Evolutionary conservation across 148 eudicot genomes (phyloP), one percentile per base, ranked within the genome.

Genomic region (Rhododendron ferrugineum): DNA sequence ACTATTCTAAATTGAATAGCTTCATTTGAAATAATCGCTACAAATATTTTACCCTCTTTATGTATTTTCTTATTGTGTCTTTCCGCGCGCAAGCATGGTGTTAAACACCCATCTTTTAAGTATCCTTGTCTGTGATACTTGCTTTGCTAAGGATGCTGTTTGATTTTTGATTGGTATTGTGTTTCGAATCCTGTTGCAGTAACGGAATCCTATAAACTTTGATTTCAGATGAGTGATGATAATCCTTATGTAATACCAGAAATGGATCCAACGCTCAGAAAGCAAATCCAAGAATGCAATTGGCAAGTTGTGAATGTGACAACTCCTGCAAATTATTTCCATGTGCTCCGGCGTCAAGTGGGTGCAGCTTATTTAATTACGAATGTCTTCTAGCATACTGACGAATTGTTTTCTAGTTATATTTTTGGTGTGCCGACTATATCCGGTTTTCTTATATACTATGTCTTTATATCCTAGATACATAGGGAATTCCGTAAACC

Each of bases 281-380:
- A 88, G 84, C 99, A 96, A 85, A 93, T 95, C 84, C 98, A 96
- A 87, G 94, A 93, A 88, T 94, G 98, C 95, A 96, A 96, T 89
- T 96, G 98, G 99, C 99, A 96, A 86, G 95, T 96, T 93, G 99
- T 96, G 87, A 96, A 96, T 88, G 98, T 91, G 66, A 96, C 99
- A 11, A 96, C 99, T 44, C 99, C 99, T 32, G 99, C 99, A 77
- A 96, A 96, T 87, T 96, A 96, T 91, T 96, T 96, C 95, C 99
- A 96, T 83, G 98, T 93, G 85, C 89, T 96, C 83, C 92, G 99
- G 60, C 96, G 98, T 87, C 99, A 96, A 92, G 99, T 96, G 82
- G 87, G 95, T 88, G 49, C 28, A 84, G 47, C 81, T 77, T 22
- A 40, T 84, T 44, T 78, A 4, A 14, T 66, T 14, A 30, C 11